Conservation (phyloP, 768 basidiomycete genomes). For the Lactarius sanguifluus region DNA sequence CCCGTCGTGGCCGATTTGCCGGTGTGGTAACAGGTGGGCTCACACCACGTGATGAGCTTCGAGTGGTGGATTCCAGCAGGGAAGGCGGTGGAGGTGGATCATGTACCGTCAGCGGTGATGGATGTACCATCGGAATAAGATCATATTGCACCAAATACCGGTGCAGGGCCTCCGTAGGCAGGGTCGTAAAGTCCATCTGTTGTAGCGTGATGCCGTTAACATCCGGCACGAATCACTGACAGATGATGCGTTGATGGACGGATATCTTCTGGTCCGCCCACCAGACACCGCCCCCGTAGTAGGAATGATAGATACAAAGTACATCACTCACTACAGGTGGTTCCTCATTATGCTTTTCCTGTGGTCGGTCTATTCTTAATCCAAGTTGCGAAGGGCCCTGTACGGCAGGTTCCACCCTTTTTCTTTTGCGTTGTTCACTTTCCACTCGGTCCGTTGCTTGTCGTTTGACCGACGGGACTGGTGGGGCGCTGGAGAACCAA, state of each 20-base stretch:
- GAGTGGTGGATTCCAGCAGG: conserved; percentile 49
- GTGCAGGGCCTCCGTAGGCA: conserved; percentile 64
- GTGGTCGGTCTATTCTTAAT: conserved; percentile 25
- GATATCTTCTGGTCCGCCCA: not conserved
- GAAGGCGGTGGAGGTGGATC: conserved; percentile 70
- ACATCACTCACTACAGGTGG: conserved; percentile 23
- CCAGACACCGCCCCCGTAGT: not conserved
- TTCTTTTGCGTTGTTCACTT: conserved; percentile 74
- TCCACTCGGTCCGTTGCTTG: conserved; percentile 66
- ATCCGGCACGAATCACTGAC: not conserved
- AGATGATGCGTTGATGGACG: conserved; percentile 16
- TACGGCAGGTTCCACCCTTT: conserved; percentile 53
- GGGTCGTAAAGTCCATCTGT: conserved; percentile 74
- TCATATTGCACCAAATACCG: conserved; percentile 74
- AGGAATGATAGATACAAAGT: not conserved
- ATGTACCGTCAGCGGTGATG: conserved; percentile 62
- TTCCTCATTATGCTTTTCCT: conserved; percentile 27
- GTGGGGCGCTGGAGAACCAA: conserved; percentile 47
- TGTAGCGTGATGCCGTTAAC: conserved; percentile 25
- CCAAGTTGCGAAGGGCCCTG: conserved; percentile 25
- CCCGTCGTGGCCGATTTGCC: conserved; percentile 72
- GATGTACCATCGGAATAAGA: conserved; percentile 66
- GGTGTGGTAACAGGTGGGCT: conserved; percentile 53
- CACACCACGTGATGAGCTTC: conserved; percentile 48
- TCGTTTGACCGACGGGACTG: conserved; percentile 45